These are phyloP conservation scores for Plasmodium blacklocki DNA, from an alignment of 169 alveolate genomes.

Conservation along the genomic window DNA sequence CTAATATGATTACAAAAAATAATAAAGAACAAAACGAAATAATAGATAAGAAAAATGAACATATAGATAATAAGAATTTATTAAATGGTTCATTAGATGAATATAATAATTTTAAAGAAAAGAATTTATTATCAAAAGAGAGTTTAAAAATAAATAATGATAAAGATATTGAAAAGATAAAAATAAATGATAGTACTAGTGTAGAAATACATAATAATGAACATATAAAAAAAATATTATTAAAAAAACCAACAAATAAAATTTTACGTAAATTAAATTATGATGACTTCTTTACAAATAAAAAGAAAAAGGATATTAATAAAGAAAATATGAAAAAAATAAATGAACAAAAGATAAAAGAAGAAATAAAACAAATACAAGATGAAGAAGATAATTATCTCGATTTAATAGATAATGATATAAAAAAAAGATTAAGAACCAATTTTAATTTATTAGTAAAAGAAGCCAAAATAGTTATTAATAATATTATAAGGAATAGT, in stretches of 20 bases:
- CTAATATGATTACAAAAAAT: neutral
- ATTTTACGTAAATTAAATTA: slow-evolving; percentile 10
- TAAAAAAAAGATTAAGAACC: neutral
- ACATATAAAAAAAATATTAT: neutral
- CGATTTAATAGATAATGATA: neutral
- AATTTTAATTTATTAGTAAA: slow-evolving; percentile 11
- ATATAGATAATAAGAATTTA: neutral
- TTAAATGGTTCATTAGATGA: neutral
- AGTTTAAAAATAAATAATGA: neutral
- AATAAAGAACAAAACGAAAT: neutral
- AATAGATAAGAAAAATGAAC: too few species aligned
- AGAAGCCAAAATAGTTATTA: slow-evolving; percentile 32
- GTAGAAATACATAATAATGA: neutral
- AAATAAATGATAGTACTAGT: neutral
- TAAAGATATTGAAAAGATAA: neutral
- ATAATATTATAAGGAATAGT: slow-evolving; percentile 48
- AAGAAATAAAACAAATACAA: too few species aligned
- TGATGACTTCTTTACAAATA: slow-evolving; percentile 5
- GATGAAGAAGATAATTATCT: too few species aligned
- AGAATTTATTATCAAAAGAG: neutral
- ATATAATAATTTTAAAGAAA: neutral
- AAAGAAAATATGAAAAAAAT: too few species aligned
- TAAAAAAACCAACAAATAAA: neutral
- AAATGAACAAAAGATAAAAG: neutral
- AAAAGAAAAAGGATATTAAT: neutral